Conservation (phyloP, 1,139 yeast genomes). For the Zygosaccharomyces sapae region DNA sequence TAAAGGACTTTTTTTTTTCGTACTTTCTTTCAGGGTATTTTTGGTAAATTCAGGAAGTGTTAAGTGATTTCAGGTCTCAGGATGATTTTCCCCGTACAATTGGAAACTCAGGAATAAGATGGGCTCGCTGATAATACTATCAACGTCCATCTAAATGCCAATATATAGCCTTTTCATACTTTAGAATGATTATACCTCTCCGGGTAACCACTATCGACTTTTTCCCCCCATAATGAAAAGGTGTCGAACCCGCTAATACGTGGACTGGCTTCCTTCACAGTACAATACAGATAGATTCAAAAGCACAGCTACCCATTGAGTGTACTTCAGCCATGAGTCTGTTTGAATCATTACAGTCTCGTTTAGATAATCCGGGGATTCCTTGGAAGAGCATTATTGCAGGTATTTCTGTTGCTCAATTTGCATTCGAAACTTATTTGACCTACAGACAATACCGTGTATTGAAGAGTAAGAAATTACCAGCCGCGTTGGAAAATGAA, state of each 20-base stretch:
- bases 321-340: slow-evolving; percentile 29
- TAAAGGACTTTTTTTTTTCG: too few species aligned
- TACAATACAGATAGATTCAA: too few species aligned
- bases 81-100: too few species aligned
- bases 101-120: too few species aligned
- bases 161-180: too few species aligned
- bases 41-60: too few species aligned
- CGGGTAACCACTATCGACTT: not conserved
- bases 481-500: slow-evolving; percentile 59
- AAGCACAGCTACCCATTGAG: not conserved
- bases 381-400: slow-evolving; percentile 75
- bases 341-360: slow-evolving; percentile 38
- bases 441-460: slow-evolving; percentile 74
- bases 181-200: not conserved
- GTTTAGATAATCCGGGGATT: slow-evolving; percentile 54
- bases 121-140: too few species aligned
- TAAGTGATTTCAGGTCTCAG: too few species aligned
- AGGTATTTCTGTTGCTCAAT: slow-evolving; percentile 75
- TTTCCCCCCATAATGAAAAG: not conserved
- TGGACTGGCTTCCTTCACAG: not conserved
- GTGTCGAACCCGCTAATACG: not conserved
- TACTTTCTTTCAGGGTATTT: too few species aligned
- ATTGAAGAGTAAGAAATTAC: slow-evolving; percentile 53
- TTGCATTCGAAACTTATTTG: slow-evolving; percentile 67
- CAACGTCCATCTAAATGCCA: too few species aligned